phyloP scores from a whole-genome alignment of 257 asterid species.

The Plantago ovata region DNA sequence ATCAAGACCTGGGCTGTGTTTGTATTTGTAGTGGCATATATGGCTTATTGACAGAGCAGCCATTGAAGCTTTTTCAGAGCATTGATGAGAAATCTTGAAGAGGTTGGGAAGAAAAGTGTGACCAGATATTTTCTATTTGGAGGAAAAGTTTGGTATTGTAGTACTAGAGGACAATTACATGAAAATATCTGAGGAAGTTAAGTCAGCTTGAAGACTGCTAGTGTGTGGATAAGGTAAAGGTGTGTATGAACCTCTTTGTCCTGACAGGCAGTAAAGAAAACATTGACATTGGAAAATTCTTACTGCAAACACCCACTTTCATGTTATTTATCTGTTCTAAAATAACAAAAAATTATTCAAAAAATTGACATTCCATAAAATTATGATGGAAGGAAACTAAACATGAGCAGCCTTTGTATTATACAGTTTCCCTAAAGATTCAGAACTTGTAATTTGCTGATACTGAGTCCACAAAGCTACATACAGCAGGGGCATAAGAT shows the following conservation, averaged over 20 bases:
- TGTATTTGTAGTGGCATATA: conserved; percentile 22
- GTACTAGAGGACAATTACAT: background rate
- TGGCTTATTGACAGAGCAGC: conserved; percentile 31
- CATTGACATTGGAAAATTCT: too few relatives aligned
- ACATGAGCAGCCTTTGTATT: too few relatives aligned
- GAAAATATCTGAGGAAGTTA: conserved; percentile 26
- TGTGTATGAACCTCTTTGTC: conserved; percentile 34
- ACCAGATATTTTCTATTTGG: background rate
- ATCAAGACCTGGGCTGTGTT: conserved; percentile 21
- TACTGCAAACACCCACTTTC: too few relatives aligned
- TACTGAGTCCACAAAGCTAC: too few relatives aligned
- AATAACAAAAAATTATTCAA: too few relatives aligned
- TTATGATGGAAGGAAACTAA: too few relatives aligned
- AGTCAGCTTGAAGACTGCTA: background rate
- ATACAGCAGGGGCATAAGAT: too few relatives aligned
- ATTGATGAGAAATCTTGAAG: conserved; percentile 25
- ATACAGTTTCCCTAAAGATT: too few relatives aligned
- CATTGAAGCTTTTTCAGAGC: conserved; percentile 27
- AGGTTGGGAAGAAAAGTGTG: conserved; percentile 7
- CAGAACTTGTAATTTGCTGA: too few relatives aligned
- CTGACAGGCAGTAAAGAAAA: background rate
- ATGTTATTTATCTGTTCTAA: too few relatives aligned
- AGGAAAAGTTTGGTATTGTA: background rate
- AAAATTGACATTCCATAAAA: too few relatives aligned
- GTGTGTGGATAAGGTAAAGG: conserved; percentile 32